phyloP scores from a whole-genome alignment of 805 yeast species.

The Candida schatavii region DNA sequence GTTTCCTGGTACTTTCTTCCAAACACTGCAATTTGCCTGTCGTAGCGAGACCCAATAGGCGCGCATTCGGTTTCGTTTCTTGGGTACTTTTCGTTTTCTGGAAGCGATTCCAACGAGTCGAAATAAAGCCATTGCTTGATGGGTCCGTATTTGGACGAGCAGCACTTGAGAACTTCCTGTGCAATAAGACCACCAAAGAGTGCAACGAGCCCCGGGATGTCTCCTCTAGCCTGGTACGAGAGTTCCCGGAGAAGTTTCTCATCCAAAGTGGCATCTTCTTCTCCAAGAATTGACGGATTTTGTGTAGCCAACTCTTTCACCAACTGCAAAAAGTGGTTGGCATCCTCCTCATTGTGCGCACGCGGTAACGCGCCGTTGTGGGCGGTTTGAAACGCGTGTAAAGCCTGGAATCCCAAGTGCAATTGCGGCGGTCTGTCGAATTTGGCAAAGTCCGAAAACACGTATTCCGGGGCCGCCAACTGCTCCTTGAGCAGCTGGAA shows the following conservation, averaged over 20 bases:
- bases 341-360: conserved; percentile 74
- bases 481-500: conserved; percentile 68
- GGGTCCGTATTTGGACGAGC: conserved; percentile 94
- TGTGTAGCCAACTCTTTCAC: conserved; percentile 59
- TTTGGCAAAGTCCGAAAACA: conserved; percentile 87
- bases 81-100: conserved; percentile 52
- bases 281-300: conserved; percentile 55
- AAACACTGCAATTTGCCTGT: conserved; percentile 92
- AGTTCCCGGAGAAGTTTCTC: conserved; percentile 67
- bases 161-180: conserved; percentile 93
- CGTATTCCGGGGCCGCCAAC: conserved; percentile 71
- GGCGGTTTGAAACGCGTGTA: conserved; percentile 65
- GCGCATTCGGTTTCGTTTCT: conserved; percentile 70
- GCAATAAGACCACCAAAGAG: conserved; percentile 93
- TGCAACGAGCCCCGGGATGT: conserved; percentile 84
- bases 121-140: conserved; percentile 88
- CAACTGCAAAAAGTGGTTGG: conserved; percentile 58
- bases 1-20: conserved; percentile 74
- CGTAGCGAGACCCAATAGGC: conserved; percentile 82
- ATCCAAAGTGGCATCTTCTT: conserved; percentile 49
- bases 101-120: conserved; percentile 90
- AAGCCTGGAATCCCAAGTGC: conserved; percentile 89
- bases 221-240: conserved; percentile 86
- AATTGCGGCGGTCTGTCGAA: conserved; percentile 88
- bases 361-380: conserved; percentile 70